phyloP scores from a whole-genome alignment of 176 grass and related monocot species.

The Poa pratensis region DNA sequence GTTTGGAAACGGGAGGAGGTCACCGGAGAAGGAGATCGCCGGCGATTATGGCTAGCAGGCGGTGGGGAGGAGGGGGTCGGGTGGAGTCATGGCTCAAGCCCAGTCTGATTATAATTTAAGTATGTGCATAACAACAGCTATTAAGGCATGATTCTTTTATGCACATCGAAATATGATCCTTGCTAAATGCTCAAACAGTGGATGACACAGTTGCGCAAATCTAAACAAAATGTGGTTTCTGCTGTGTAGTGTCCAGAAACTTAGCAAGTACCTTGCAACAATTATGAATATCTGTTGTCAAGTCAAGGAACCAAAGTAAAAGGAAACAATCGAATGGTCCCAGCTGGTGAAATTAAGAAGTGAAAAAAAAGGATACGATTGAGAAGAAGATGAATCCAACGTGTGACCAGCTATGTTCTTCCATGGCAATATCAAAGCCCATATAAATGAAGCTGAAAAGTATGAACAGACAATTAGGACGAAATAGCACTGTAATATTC shows the following conservation, averaged over 20 bases:
- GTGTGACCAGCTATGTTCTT: constrained; percentile 99
- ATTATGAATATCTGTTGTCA: constrained; percentile 88
- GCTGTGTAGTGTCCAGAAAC: constrained; percentile 7
- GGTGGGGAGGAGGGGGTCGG: no score
- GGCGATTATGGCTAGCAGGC: no score
- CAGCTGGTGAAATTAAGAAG: constrained; percentile 14
- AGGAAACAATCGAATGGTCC: constrained; percentile 10
- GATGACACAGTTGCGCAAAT: constrained; percentile 30
- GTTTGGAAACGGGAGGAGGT: no score
- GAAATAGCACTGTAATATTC: background rate
- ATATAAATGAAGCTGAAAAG: constrained; percentile 97
- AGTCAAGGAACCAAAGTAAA: constrained; percentile 75
- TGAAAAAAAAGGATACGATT: constrained; percentile 85
- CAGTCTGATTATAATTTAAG: constrained; percentile 9
- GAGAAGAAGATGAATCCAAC: constrained; percentile 99
- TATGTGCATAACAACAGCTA: background rate
- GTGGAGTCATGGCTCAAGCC: no score
- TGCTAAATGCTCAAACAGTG: constrained; percentile 25
- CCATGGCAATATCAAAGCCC: constrained; percentile 99
- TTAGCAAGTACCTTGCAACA: constrained; percentile 79
- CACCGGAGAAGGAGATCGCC: no score
- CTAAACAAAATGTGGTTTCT: constrained; percentile 26
- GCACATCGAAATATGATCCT: background rate
- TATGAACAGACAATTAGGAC: constrained; percentile 19
- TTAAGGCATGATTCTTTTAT: constrained; percentile 19